Evolutionary conservation across 2,329 filamentous ascomycete genomes (phyloP), one percentile per base, ranked within the genome.

Genomic region (Fonsecaea pugnacius): DNA sequence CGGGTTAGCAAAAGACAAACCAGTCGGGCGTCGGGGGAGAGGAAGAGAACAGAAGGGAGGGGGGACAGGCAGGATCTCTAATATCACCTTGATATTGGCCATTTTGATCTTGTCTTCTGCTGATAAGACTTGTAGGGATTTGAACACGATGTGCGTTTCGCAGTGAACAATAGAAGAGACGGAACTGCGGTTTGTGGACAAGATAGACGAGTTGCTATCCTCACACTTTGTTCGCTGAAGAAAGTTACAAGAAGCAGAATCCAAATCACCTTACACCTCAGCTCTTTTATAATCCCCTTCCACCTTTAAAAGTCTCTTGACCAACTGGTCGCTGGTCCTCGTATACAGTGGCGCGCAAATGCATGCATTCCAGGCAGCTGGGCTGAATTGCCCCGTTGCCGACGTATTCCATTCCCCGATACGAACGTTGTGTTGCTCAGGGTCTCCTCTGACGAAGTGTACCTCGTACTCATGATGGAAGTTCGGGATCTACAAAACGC

Each of bases 11-110:
- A 21, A 10, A n/a, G 6, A 32, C 36, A 18, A 33, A 14, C 16
- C 12, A 35, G 18, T 8, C 2, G 2, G 33, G 33, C 24, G 53
- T 33, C 14, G 1, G 33, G 33, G 14, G 7, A n/a, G 18, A 55
- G 32, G 24, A 14, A 55, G n/a, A 55, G 33, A 43, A 21, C 5
- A 38, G 3, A 2, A 10, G 7, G n/a, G 30, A 35, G 30, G 24
- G 14, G n/a, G n/a, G n/a, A n/a, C n/a, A n/a, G n/a, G n/a, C n/a
- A 18, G 40, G 50, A 30, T 24, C 50, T 51, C 32, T 33, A 27
- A 35, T 27, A 43, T 33, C 46, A 63, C 60, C 60, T 63, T 53
- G 9, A 40, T n/a, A 33, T 36, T 24, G 16, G 43, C 54, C 60
- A 63, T 63, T 43, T 51, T 58, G 21, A 35, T 33, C 10, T 46